Evolutionary conservation across 2,329 filamentous ascomycete genomes (phyloP), one percentile per base, ranked within the genome.

Genomic region (Stagonosporopsis vannaccii): DNA sequence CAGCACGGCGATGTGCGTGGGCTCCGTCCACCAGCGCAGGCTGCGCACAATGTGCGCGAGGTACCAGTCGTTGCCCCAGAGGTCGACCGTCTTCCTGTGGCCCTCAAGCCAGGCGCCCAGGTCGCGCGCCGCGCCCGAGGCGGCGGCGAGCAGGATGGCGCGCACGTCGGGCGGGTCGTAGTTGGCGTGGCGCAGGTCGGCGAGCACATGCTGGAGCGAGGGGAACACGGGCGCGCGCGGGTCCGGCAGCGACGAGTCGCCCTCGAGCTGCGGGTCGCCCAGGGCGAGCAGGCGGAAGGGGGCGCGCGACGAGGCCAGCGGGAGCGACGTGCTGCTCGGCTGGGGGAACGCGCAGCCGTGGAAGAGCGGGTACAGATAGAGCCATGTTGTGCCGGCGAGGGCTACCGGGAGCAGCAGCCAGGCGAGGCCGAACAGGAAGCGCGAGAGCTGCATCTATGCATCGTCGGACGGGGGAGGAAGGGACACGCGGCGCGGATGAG

Each of bases 11-110:
- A 95, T 86, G 74, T 99, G 95, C 0, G 91, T 96, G 8, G 95
- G 95, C 15, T 81, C 79, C 0, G 90, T 85, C 89, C 90, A 96
- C 91, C 92, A 96, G 63, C 85, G 84, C 45, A 97, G 77, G 0
- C 87, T 90, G 15, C 91, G 85, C 77, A 96, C 97, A 56, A 97
- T 92, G 75, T 99, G 95, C 19, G 90, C 91, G 28, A 99, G 85
- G 76, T 98, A 99, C 70, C 87, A 91, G 77, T 99, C 95, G 76
- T 99, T 99, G 4, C 95, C 95, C 69, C 92, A 85, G 2, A 97
- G 84, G 75, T 99, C 95, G 65, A 99, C 75, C 17, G 85, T 84
- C 79, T 99, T 99, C 62, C 91, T 85, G 46, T 84, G 79, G 1
- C 87, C 88, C 63, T 87, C 81, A 45, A 93, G 64, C 17, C 87